These are phyloP conservation scores for Eustoma russellianum DNA, from an alignment of 257 asterid species.

Conservation along the genomic window DNA sequence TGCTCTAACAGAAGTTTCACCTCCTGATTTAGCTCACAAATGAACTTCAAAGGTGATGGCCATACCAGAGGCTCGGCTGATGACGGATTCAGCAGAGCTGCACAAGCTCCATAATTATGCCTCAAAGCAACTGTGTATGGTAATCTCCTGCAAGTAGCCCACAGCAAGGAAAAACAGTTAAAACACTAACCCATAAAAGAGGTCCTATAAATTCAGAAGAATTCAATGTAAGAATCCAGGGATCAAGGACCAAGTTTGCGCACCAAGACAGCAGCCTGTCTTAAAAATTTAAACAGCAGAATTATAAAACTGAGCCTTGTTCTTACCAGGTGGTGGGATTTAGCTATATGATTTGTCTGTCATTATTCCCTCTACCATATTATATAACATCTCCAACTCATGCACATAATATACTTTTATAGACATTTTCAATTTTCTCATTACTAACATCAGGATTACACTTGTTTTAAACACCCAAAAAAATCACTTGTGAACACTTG, in stretches of 20 bases:
- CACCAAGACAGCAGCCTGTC: neutral
- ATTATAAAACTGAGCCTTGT: too few relatives aligned
- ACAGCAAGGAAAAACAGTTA: neutral
- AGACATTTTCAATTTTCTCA: too few relatives aligned
- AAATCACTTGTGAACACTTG: too few relatives aligned
- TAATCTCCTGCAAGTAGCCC: constrained; percentile 56
- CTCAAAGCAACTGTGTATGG: constrained; percentile 72
- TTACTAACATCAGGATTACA: too few relatives aligned
- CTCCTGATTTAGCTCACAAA: constrained; percentile 78
- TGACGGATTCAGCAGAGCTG: constrained; percentile 80
- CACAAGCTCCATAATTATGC: constrained; percentile 73
- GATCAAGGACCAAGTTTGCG: neutral
- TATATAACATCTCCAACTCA: too few relatives aligned
- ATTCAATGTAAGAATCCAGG: neutral
- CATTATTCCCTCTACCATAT: too few relatives aligned
- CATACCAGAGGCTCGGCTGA: constrained; percentile 96
- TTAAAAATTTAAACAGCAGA: too few relatives aligned
- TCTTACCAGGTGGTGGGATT: too few relatives aligned
- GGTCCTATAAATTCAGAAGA: too few relatives aligned
- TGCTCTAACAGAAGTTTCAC: constrained; percentile 66
- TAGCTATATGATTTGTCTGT: too few relatives aligned
- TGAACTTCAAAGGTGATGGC: constrained; percentile 91
- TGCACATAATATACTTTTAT: too few relatives aligned
- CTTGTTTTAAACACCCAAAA: too few relatives aligned
- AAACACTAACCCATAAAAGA: neutral